Conservation (phyloP, 2,329 filamentous ascomycete species). For the Coniochaeta prunicola region DNA sequence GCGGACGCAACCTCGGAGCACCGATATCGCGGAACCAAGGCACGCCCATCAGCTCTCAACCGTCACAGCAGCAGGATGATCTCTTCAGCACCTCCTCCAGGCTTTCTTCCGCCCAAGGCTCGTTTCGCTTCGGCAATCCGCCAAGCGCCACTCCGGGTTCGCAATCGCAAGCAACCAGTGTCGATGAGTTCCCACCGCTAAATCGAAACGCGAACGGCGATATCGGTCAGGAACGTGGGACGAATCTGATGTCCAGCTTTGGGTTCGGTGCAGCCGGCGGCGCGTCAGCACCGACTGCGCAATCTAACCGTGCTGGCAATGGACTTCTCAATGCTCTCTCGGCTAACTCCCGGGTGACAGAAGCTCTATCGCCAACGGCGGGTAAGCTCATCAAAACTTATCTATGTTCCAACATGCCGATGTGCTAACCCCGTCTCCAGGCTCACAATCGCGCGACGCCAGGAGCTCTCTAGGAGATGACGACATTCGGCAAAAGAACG, state of each 20-base stretch:
- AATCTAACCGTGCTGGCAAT: constrained; percentile 44
- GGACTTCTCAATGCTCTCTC: constrained; percentile 58
- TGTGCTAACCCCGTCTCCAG: constrained; percentile 19
- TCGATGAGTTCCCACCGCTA: constrained; percentile 57
- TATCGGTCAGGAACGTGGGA: constrained; percentile 46
- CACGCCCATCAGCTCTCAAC: constrained; percentile 43
- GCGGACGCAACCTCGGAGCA: constrained; percentile 39
- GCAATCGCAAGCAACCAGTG: constrained; percentile 39
- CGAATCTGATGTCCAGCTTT: constrained; percentile 44
- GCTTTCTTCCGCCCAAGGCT: constrained; percentile 32
- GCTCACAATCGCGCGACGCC: constrained; percentile 35
- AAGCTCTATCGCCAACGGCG: constrained; percentile 39
- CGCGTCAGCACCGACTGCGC: constrained; percentile 27
- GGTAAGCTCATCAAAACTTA: constrained; percentile 17
- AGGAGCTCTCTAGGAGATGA: constrained; percentile 32
- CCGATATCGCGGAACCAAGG: constrained; percentile 43
- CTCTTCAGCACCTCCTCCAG: constrained; percentile 31
- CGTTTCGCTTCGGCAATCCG: constrained; percentile 48
- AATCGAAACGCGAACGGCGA: constrained; percentile 51
- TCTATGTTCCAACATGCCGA: constrained; percentile 14
- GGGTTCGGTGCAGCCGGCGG: constrained; percentile 43
- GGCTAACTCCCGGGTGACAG: constrained; percentile 44
- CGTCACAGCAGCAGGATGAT: constrained; percentile 36
- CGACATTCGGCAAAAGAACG: constrained; percentile 36
- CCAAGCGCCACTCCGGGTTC: constrained; percentile 28